Percentiles rank a stretch among this genome's conserved stretches.
Evolutionary conservation across 2,329 filamentous ascomycete genomes (phyloP).

Genomic region (Cyphellophora europaea): DNA sequence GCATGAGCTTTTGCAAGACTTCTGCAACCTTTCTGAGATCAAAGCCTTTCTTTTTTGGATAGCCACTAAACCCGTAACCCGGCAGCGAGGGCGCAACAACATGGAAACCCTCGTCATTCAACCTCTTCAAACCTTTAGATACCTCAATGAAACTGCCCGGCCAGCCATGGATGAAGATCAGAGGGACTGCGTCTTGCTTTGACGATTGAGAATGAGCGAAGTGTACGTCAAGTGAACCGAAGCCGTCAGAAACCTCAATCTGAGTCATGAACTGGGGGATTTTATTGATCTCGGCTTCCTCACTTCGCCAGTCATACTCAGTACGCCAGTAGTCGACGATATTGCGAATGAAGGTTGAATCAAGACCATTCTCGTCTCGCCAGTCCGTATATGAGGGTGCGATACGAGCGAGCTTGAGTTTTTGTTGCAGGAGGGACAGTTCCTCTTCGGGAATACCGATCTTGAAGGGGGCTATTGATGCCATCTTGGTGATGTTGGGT

Average conservation of each 20-base stretch:
- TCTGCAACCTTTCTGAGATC: conserved; percentile 53
- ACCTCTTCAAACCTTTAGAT: conserved; percentile 47
- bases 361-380: conserved; percentile 38
- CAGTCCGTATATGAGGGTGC: conserved; percentile 29
- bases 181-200: conserved; percentile 23
- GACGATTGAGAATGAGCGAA: conserved; percentile 16
- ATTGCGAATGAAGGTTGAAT: conserved; percentile 26
- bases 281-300: conserved; percentile 49
- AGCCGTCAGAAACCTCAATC: conserved; percentile 40
- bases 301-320: conserved; percentile 50
- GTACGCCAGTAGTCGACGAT: conserved; percentile 27
- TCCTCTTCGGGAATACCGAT: conserved; percentile 24
- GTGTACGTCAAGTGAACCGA: conserved; percentile 51
- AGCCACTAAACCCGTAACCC: conserved; percentile 45
- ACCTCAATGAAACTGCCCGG: conserved; percentile 35
- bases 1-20: conserved; percentile 59
- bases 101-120: conserved; percentile 35
- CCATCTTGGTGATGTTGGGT: too few species aligned
- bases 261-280: conserved; percentile 47
- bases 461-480: conserved; percentile 18
- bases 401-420: conserved; percentile 26
- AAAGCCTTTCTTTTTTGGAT: conserved; percentile 40
- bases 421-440: conserved; percentile 24
- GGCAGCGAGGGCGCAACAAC: conserved; percentile 45
- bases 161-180: conserved; percentile 28